phyloP scores from a whole-genome alignment of 345 rosid species.

The Eucalyptus sp. region DNA sequence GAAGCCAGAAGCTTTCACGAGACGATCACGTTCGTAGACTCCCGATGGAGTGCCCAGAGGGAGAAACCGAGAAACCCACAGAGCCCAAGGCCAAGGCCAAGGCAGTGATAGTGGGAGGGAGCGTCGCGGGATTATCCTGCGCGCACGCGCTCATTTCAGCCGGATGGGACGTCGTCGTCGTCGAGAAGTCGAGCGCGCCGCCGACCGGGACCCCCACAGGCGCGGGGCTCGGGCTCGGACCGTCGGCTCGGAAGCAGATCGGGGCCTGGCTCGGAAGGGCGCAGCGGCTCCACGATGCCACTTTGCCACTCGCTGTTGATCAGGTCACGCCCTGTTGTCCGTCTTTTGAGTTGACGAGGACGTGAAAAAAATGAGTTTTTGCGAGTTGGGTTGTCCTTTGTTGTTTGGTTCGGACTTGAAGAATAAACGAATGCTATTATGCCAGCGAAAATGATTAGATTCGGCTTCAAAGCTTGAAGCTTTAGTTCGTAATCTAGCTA shows the following conservation, averaged over 20 bases:
- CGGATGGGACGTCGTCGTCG: constrained; percentile 8
- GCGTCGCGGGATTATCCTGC: constrained; percentile 16
- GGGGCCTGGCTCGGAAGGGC: neutral
- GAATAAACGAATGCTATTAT: neutral
- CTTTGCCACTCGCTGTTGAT: constrained; percentile 1
- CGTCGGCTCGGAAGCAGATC: neutral
- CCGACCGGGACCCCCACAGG: constrained; percentile 11
- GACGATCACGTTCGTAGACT: neutral
- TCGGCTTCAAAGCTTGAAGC: neutral
- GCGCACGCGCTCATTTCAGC: constrained; percentile 8
- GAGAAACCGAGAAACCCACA: neutral
- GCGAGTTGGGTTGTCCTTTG: neutral
- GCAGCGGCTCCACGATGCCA: neutral
- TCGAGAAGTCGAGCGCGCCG: constrained; percentile 4
- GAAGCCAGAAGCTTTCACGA: neutral
- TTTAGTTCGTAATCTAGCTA: neutral
- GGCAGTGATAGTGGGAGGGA: constrained; percentile 15
- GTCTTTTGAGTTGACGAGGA: neutral
- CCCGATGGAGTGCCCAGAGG: neutral
- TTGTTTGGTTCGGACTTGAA: neutral
- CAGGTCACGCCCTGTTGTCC: neutral
- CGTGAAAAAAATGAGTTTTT: neutral
- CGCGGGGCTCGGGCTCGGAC: constrained; percentile 13
- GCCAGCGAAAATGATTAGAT: neutral
- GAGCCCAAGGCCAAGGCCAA: constrained; percentile 2